phyloP scores from a whole-genome alignment of 1,284 basidiomycete species.

The Baeospora myosura region DNA sequence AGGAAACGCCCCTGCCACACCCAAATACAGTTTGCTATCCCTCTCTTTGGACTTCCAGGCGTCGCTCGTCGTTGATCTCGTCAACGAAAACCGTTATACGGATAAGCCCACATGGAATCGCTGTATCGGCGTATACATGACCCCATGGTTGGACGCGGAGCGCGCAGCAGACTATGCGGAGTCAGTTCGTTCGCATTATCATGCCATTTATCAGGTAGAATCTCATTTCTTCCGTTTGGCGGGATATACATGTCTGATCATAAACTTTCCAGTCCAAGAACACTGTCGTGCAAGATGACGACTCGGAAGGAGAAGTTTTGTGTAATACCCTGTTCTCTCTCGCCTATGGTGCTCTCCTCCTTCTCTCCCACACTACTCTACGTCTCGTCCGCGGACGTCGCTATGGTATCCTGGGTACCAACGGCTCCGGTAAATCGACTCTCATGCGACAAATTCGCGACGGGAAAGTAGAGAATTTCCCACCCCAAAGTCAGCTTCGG shows the following conservation, averaged over 20 bases:
- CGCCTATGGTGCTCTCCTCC: conserved; percentile 91
- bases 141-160: conserved; percentile 55
- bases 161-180: conserved; percentile 49
- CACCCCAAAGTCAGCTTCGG: conserved; percentile 78
- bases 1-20: conserved; percentile 41
- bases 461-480: conserved; percentile 94
- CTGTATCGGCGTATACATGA: conserved; percentile 66
- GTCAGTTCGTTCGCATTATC: conserved; percentile 65
- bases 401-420: conserved; percentile 94
- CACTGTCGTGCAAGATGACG: conserved; percentile 31
- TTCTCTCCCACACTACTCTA: conserved; percentile 92
- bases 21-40: conserved; percentile 43
- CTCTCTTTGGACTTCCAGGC: conserved; percentile 65
- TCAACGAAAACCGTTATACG: conserved; percentile 60
- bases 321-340: conserved; percentile 94
- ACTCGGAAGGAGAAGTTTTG: conserved; percentile 79
- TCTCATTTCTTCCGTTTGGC: conserved; percentile 8
- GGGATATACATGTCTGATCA: conserved; percentile 9
- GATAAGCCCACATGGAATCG: conserved; percentile 66
- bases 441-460: conserved; percentile 94
- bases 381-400: conserved; percentile 86
- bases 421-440: conserved; percentile 95
- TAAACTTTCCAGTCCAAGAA: conserved; percentile 42
- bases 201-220: conserved; percentile 64
- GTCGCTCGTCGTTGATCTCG: conserved; percentile 70